Evolutionary conservation across 2,329 filamentous ascomycete species (phyloP).

Genomic region (Claviceps maximensis): DNA sequence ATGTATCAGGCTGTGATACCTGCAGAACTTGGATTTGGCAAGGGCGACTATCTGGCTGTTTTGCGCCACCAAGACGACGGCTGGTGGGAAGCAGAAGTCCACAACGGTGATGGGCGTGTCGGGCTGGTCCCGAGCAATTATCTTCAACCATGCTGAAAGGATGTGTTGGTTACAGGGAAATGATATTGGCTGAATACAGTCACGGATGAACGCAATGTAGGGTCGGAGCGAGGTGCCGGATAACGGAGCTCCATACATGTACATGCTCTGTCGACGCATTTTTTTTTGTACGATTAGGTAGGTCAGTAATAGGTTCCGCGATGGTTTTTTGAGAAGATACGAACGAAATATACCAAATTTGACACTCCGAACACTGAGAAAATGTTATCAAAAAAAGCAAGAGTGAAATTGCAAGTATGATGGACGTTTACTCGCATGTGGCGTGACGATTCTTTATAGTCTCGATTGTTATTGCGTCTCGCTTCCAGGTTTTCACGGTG

Average conservation of each 20-base stretch:
- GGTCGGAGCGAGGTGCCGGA: background rate
- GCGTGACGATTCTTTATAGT: background rate
- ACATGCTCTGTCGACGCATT: background rate
- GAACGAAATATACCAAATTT: background rate
- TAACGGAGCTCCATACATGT: constrained; percentile 1
- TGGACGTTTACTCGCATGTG: background rate
- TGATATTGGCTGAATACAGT: constrained; percentile 5
- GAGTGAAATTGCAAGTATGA: background rate
- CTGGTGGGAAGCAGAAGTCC: constrained; percentile 97
- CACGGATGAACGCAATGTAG: background rate
- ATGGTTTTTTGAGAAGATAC: background rate
- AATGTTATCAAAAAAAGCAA: background rate
- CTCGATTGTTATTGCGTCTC: background rate
- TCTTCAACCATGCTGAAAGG: constrained; percentile 39
- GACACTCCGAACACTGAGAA: background rate
- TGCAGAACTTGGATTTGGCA: constrained; percentile 83
- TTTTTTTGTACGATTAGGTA: background rate
- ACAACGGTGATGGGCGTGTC: constrained; percentile 46
- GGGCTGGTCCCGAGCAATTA: constrained; percentile 59
- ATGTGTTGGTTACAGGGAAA: background rate
- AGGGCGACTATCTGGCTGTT: constrained; percentile 83
- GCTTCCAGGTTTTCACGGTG: too few species aligned
- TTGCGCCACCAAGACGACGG: constrained; percentile 90
- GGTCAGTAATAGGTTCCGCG: background rate
- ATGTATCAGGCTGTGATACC: constrained; percentile 90